Conservation (phyloP, 2,329 filamentous ascomycete species). For the Penicillium sp. region DNA sequence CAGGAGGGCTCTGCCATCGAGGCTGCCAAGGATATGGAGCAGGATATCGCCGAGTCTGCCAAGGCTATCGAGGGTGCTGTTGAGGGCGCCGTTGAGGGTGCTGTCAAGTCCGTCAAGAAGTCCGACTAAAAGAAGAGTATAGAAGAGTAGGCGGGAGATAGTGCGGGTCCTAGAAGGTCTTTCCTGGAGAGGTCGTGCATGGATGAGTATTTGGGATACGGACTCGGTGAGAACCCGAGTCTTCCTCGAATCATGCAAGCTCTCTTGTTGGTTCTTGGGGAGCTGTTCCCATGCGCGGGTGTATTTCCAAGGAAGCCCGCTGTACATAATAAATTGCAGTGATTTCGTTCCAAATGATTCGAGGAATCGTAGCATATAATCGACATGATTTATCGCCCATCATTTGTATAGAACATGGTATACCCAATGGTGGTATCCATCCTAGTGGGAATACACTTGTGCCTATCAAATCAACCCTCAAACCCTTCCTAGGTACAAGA, state of each 20-base stretch:
- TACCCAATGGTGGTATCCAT: too few relatives aligned
- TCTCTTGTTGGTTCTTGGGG: not conserved
- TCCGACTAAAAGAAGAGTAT: slow-evolving; percentile 16
- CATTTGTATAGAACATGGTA: not conserved
- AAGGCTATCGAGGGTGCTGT: slow-evolving; percentile 37
- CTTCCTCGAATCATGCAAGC: not conserved
- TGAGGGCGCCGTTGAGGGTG: slow-evolving; percentile 38
- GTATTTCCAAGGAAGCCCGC: slow-evolving; percentile 10
- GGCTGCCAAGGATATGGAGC: slow-evolving; percentile 44
- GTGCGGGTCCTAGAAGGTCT: slow-evolving; percentile 8
- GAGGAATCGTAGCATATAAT: too few relatives aligned
- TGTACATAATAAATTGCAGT: slow-evolving; percentile 31
- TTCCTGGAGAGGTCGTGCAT: slow-evolving; percentile 3
- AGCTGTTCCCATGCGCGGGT: slow-evolving; percentile 1
- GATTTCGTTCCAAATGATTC: slow-evolving; percentile 10
- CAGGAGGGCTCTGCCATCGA: slow-evolving; percentile 55
- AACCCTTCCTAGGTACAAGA: not conserved
- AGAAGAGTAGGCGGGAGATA: not conserved
- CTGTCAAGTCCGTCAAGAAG: slow-evolving; percentile 18
- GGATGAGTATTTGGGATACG: slow-evolving; percentile 11
- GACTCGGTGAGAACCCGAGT: slow-evolving; percentile 1
- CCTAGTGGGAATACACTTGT: too few relatives aligned
- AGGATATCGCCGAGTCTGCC: slow-evolving; percentile 41
- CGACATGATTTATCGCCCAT: too few relatives aligned
- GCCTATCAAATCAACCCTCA: not conserved